Evolutionary conservation across 2,329 filamentous ascomycete species (phyloP).

Genomic region (Claviceps capensis): DNA sequence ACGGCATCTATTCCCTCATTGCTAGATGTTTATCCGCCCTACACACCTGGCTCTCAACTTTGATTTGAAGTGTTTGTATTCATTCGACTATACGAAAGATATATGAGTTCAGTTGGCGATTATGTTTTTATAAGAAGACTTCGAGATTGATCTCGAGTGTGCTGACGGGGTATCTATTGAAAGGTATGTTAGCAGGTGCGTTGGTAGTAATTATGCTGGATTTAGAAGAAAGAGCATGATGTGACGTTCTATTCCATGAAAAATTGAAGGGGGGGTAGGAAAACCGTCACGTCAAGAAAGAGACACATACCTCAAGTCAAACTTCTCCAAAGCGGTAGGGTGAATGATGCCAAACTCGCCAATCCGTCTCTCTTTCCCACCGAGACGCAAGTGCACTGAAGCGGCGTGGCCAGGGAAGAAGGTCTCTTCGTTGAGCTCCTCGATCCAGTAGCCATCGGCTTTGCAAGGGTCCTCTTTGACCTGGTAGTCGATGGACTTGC

Average conservation of each 20-base stretch:
- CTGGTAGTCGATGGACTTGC: conserved; percentile 37
- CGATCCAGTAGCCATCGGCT: conserved; percentile 78
- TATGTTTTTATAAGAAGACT: conserved; percentile 57
- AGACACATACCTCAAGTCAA: conserved; percentile 59
- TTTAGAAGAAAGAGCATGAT: too few species aligned
- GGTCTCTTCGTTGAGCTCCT: conserved; percentile 79
- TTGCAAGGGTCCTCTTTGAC: conserved; percentile 40
- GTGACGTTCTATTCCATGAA: too few species aligned
- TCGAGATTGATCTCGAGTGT: conserved; percentile 91
- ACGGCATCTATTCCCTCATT: not conserved
- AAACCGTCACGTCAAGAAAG: not conserved
- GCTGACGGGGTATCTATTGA: conserved; percentile 68
- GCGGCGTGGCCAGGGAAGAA: conserved; percentile 88
- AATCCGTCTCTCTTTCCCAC: conserved; percentile 61
- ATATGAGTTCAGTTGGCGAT: too few species aligned
- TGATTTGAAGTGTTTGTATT: not conserved
- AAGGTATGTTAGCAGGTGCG: not conserved
- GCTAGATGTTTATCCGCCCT: conserved; percentile 1
- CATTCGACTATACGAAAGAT: too few species aligned
- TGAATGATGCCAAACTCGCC: conserved; percentile 91
- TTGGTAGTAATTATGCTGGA: too few species aligned
- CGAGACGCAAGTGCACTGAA: conserved; percentile 63
- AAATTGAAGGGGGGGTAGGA: not conserved
- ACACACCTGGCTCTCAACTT: not conserved
- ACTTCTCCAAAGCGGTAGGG: conserved; percentile 84